Evolutionary conservation across 2,329 filamentous ascomycete genomes (phyloP).

Genomic region (Didymella glomerata): DNA sequence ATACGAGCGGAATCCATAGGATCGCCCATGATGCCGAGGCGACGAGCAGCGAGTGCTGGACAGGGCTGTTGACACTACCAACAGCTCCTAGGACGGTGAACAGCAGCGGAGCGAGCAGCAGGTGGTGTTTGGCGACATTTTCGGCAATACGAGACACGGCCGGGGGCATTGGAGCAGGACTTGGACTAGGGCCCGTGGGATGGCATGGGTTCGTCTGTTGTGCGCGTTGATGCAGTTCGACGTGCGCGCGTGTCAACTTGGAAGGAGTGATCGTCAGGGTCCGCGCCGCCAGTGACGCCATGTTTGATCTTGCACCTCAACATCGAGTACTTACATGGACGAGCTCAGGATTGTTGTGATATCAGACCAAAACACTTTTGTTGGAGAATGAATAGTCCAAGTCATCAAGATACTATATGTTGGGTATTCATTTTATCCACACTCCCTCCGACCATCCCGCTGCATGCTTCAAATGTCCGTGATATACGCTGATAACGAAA

Average conservation of each 20-base stretch:
- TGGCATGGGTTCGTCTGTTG: slow-evolving; percentile 40
- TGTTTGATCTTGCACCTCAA: slow-evolving; percentile 5
- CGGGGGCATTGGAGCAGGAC: slow-evolving; percentile 50
- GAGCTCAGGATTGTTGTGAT: background rate
- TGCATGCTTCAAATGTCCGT: background rate
- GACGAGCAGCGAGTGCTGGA: slow-evolving; percentile 54
- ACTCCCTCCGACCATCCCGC: slow-evolving; percentile 3
- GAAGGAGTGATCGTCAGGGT: slow-evolving; percentile 20
- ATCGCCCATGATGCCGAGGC: slow-evolving; percentile 54
- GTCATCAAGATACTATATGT: background rate
- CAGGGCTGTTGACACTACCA: slow-evolving; percentile 46
- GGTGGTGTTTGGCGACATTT: slow-evolving; percentile 44
- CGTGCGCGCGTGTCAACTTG: slow-evolving; percentile 10
- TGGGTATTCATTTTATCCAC: slow-evolving; percentile 19
- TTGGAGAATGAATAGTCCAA: background rate
- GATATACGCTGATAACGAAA: slow-evolving; percentile 14
- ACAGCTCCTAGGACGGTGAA: slow-evolving; percentile 48
- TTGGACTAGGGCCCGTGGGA: slow-evolving; percentile 43
- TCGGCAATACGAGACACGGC: slow-evolving; percentile 40
- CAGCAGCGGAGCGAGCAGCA: slow-evolving; percentile 45
- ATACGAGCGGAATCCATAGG: slow-evolving; percentile 49
- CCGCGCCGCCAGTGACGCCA: slow-evolving; percentile 17
- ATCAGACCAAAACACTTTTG: background rate
- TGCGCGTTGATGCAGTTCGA: slow-evolving; percentile 17
- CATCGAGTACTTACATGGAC: background rate